Base-by-base conservation (phyloP, 495 filamentous ascomycete genomes). In the Polyplosphaeria fusca region DNA sequence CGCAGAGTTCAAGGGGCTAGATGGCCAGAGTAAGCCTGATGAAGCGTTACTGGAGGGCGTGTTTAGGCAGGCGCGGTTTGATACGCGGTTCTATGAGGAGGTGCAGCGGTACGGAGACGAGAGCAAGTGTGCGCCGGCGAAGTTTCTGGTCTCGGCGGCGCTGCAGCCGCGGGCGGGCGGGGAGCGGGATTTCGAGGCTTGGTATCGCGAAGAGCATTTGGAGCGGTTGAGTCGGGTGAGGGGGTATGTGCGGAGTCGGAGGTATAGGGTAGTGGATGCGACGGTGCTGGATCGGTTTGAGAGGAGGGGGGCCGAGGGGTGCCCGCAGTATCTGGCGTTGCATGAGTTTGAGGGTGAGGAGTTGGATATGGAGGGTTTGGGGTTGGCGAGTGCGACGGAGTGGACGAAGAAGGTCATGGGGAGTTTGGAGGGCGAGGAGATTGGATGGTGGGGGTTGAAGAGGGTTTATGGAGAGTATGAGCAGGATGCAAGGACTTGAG, bases 61-160 rank as follows among this genome's bases (percentile, higher is more conserved):
- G 23, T 67, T 67, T 43, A 55, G 45, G 45, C 38, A 59, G 37
- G 61, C 61, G 50, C 16, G 52, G 46, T 67, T 67, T 52, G 53
- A 61, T 44, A 67, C 61, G 22, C 48, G 61, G 44, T 67, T 64
- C 53, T 55, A 51, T 42, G 55, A 61, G 48, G 30, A 32, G 0
- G 47, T 64, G 23, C 42, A 54, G 40, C 56, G 49, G 22, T 24
- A 47, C 42, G 60, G 55, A 20, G 20, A 9, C 23, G 25, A 44
- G 16, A 39, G 9, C 11, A 26, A 23, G 26, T 14, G n/a, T 45
- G 55, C 35, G 1, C 48, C 48, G 11, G 50, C 47, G 5, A 19
- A 28, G 14, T 23, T 55, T 2, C 30, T 64, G 25, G 44, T 59
- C 2, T 19, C 48, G 24, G 56, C 45, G 2, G 47, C 47, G 3